These are phyloP conservation scores for Pleurotus tuoliensis DNA, from an alignment of 768 basidiomycete genomes.

Conservation along the genomic window DNA sequence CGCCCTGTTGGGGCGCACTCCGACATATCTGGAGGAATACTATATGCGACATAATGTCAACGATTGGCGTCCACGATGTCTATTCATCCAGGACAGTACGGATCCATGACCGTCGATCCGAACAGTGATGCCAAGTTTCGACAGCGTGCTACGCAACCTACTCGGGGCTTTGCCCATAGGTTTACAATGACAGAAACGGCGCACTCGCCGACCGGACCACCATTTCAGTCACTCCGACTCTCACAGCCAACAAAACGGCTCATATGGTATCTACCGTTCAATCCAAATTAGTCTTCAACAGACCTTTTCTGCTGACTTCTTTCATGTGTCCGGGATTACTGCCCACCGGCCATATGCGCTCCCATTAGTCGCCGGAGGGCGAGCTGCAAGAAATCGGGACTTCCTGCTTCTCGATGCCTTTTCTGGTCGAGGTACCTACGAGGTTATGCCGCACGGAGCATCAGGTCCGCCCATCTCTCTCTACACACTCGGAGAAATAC, in stretches of 20 bases:
- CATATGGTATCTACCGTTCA: background rate
- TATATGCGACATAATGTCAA: background rate
- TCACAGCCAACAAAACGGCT: background rate
- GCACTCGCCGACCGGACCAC: slow-evolving; percentile 2
- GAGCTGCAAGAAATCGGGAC: background rate
- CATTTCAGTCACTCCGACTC: background rate
- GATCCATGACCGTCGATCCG: slow-evolving; percentile 5
- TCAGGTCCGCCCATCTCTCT: background rate
- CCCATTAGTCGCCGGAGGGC: slow-evolving; percentile 7
- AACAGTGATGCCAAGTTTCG: background rate
- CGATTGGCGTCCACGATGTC: background rate
- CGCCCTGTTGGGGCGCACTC: too few relatives aligned
- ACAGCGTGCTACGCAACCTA: background rate
- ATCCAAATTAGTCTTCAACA: background rate
- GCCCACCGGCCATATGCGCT: slow-evolving; percentile 7
- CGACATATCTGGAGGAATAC: too few relatives aligned
- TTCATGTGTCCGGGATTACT: background rate
- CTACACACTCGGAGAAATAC: slow-evolving; percentile 1
- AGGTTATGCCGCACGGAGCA: slow-evolving; percentile 3
- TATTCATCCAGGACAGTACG: background rate
- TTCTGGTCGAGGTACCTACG: background rate
- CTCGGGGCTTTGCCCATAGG: background rate
- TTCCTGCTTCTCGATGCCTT: background rate
- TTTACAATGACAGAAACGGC: background rate
- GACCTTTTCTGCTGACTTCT: background rate